phyloP scores from a whole-genome alignment of 345 rosid genomes.

The Populus deltoides region DNA sequence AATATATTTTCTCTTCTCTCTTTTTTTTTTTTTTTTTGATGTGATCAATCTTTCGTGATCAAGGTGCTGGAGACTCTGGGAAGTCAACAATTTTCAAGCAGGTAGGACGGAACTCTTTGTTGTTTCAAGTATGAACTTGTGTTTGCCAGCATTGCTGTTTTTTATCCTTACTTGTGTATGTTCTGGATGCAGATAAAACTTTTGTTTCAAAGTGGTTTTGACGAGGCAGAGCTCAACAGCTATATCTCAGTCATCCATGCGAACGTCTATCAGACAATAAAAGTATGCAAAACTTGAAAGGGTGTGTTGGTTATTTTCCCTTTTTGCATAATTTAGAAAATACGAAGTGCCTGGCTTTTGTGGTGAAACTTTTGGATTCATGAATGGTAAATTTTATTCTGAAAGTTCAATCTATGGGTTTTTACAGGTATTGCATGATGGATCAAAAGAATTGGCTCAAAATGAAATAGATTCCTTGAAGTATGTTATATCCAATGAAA shows the following conservation, averaged over 20 bases:
- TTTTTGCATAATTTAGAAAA: conserved; percentile 30
- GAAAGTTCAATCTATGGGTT: conserved; percentile 23
- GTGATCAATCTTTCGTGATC: conserved; percentile 16
- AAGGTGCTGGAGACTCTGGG: conserved; percentile 99
- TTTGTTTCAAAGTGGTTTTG: conserved; percentile 94
- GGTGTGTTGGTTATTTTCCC: conserved; percentile 75
- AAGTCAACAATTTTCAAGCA: conserved; percentile 99
- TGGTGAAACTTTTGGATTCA: conserved; percentile 6
- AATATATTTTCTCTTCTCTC: background rate
- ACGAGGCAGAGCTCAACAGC: conserved; percentile 80
- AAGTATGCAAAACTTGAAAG: conserved; percentile 80
- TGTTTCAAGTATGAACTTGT: background rate
- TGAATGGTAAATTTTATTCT: background rate
- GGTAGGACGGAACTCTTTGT: conserved; percentile 41
- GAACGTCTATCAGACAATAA: conserved; percentile 95
- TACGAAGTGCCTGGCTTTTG: conserved; percentile 25
- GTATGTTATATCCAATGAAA: conserved; percentile 60
- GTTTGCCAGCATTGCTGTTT: background rate
- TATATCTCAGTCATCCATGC: conserved; percentile 92
- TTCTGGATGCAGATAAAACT: conserved; percentile 71
- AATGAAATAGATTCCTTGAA: conserved; percentile 64
- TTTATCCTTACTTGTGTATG: conserved; percentile 1
- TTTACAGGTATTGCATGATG: conserved; percentile 80
- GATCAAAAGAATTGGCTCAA: conserved; percentile 89
- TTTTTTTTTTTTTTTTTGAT: background rate